Evolutionary conservation across 2,329 filamentous ascomycete species (phyloP).

Genomic region (Talaromyces pinophilus): DNA sequence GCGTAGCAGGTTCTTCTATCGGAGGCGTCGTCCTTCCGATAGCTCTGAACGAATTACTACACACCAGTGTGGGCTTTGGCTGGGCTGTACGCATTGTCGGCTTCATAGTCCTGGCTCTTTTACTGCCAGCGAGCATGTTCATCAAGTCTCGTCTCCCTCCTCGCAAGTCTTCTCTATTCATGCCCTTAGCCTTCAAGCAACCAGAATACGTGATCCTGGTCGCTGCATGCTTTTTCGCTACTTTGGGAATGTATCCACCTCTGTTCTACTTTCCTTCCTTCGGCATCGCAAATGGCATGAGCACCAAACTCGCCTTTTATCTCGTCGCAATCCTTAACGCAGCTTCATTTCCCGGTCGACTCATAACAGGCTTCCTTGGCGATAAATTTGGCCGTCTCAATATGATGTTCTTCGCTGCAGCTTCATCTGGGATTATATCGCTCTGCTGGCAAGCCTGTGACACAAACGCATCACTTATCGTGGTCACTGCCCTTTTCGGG

Average conservation of each 20-base stretch:
- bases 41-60: conserved; percentile 26
- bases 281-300: conserved; percentile 29
- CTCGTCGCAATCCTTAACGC: conserved; percentile 36
- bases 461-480: conserved; percentile 33
- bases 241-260: conserved; percentile 33
- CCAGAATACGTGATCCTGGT: conserved; percentile 27
- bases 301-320: conserved; percentile 29
- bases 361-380: conserved; percentile 35
- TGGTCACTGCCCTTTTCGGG: conserved; percentile 35
- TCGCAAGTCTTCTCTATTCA: conserved; percentile 35
- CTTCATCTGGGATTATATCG: conserved; percentile 33
- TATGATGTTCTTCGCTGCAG: conserved; percentile 28
- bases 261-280: conserved; percentile 37
- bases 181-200: conserved; percentile 29
- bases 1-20: conserved; percentile 48
- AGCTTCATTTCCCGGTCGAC: conserved; percentile 37
- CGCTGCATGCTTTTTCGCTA: conserved; percentile 28
- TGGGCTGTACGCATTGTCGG: conserved; percentile 61
- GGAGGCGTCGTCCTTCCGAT: conserved; percentile 15
- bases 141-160: conserved; percentile 30
- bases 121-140: conserved; percentile 41
- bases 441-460: conserved; percentile 33
- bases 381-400: conserved; percentile 38
- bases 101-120: conserved; percentile 43
- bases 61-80: conserved; percentile 59